Percentiles rank a stretch among this genome's conserved stretches.
Evolutionary conservation across 805 yeast species (phyloP).

Genomic region (Wickerhamiella alocasiicola): DNA sequence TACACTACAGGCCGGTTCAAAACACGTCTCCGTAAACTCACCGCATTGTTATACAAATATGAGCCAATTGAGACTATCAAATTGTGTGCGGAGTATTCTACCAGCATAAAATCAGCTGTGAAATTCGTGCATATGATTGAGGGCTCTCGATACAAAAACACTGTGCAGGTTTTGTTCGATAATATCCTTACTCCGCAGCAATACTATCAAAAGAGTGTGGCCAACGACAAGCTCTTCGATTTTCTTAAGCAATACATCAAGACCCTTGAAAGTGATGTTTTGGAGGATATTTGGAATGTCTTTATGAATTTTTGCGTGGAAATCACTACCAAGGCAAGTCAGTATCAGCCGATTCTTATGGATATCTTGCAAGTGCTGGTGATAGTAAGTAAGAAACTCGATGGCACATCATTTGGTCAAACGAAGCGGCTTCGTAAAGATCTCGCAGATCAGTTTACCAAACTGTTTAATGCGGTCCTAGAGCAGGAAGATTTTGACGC

Average conservation of each 20-base stretch:
- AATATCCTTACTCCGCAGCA: conserved; percentile 6
- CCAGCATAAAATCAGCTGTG: conserved; percentile 15
- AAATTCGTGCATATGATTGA: conserved; percentile 21
- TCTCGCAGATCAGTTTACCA: conserved; percentile 34
- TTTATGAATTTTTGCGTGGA: conserved; percentile 50
- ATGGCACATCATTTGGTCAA: conserved; percentile 48
- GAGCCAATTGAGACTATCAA: conserved; percentile 17
- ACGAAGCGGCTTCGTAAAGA: conserved; percentile 50
- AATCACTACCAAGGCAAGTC: conserved; percentile 34
- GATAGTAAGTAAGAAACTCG: conserved; percentile 40
- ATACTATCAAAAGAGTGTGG: neutral
- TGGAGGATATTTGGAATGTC: conserved; percentile 66
- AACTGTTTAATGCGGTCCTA: conserved; percentile 25
- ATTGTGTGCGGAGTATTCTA: conserved; percentile 10
- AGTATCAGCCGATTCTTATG: conserved; percentile 41
- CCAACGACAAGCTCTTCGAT: neutral
- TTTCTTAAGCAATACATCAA: conserved; percentile 43
- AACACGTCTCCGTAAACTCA: conserved; percentile 22
- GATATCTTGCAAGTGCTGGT: conserved; percentile 36
- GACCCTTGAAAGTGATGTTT: conserved; percentile 59
- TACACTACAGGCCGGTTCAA: conserved; percentile 21
- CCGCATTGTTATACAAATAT: conserved; percentile 17
- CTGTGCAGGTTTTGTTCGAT: conserved; percentile 15
- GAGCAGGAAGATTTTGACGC: conserved; percentile 11
- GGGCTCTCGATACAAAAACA: conserved; percentile 16